A percentile compares a stretch with the other conserved stretches of the same genome.
Evolutionary conservation across 1,284 basidiomycete genomes (phyloP).

Genomic region (Bondarzewia mesenterica): DNA sequence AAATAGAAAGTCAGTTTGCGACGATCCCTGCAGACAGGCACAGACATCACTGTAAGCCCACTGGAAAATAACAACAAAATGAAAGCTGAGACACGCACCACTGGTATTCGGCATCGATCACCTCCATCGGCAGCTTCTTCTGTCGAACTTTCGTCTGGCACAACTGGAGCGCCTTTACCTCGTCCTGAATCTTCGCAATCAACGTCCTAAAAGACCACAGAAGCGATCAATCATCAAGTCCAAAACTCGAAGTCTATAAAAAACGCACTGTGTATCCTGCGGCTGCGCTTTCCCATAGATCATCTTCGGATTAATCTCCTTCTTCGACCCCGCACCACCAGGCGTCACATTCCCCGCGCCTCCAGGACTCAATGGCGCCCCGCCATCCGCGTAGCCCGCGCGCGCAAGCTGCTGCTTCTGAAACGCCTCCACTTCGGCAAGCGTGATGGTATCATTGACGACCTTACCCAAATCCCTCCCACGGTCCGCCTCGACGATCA

Average conservation of each 20-base stretch:
- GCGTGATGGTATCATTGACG: conserved; percentile 83
- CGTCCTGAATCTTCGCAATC: conserved; percentile 80
- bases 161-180: conserved; percentile 85
- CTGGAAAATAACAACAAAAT: conserved; percentile 1
- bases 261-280: conserved; percentile 77
- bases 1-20: conserved; percentile 98
- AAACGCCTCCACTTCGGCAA: conserved; percentile 86
- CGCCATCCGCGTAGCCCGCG: conserved; percentile 25
- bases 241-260: not conserved
- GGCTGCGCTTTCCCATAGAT: conserved; percentile 89
- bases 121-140: conserved; percentile 95
- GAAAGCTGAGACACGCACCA: conserved; percentile 50
- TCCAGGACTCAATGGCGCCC: conserved; percentile 51
- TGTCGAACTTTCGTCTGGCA: conserved; percentile 88
- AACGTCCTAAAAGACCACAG: conserved; percentile 43
- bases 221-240: not conserved
- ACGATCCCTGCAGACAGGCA: conserved; percentile 61
- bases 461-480: conserved; percentile 91
- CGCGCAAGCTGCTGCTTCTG: conserved; percentile 60
- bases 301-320: conserved; percentile 94
- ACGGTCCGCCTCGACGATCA: conserved; percentile 95
- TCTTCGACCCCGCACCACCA: conserved; percentile 36
- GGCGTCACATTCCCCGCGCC: conserved; percentile 20
- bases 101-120: conserved; percentile 97
- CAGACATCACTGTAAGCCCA: not conserved